Base-by-base conservation (phyloP, 441 rosid genomes). In the Omphalea diandra region DNA sequence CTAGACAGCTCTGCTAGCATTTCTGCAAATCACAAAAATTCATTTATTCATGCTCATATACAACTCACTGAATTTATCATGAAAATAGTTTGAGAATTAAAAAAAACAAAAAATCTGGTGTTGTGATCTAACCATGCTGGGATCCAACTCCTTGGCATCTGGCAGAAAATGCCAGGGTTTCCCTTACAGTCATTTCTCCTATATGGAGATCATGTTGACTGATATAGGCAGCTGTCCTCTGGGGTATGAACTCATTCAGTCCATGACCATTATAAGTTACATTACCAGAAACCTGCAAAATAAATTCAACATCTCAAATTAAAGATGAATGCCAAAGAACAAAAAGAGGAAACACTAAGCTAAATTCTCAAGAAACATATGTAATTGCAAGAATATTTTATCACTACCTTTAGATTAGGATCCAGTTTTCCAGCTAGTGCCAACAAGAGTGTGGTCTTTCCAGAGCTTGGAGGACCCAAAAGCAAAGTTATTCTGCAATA, bases 401-500 rank as follows among this genome's bases (percentile, higher is more conserved):
- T 35, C 4, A 11, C 31, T 18, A 77, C 80, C 77, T 58, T 68
- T 49, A 77, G 70, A 58, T 11, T 27, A 64, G 77, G 56, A 67
- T 77, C 80, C 52, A 64, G 76, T 67, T 69, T 77, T 55, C 78
- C 78, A 12, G 81, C 81, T 20, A 78, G 41, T 11, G 78, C 75
- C 55, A 74, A 55, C 67, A 74, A 55, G 15, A 78, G 73, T 12
- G 81, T 69, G 22, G 81, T 78, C 69, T 78, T 78, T 36, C 81
- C 77, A 38, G 77, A 73, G 46, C 72, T 65, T 15, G 81, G 81
- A 60, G 81, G 81, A 50, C 81, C 81, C 70, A 77, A 63, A 60
- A 88, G 93, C 81, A 88, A 71, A 31, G 93, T 74, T 88, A 88
- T 81, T 69, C 93, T 81, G 64, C 18, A 49, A 4, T 14, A 17